Evolutionary conservation across 208 protist genomes (phyloP).

Genomic region (Herpetomonas tarakana): DNA sequence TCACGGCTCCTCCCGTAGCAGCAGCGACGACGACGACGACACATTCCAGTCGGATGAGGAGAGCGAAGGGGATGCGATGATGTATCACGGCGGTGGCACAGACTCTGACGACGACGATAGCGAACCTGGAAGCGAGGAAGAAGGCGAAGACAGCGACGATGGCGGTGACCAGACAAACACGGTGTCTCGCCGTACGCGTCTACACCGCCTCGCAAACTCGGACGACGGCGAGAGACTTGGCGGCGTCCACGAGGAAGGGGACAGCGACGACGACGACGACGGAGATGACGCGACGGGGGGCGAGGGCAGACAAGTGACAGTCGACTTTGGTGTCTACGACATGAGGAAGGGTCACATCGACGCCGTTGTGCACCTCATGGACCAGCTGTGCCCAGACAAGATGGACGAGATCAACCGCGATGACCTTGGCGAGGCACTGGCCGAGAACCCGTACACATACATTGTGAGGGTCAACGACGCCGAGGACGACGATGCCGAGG

Average conservation of each 20-base stretch:
- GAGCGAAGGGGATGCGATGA: conserved; percentile 11
- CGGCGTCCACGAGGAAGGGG: conserved; percentile 12
- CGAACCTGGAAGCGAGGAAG: not conserved
- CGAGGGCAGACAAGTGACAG: conserved; percentile 45
- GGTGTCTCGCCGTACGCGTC: not conserved
- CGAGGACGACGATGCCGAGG: conserved; percentile 30
- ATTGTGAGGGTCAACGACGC: conserved; percentile 66
- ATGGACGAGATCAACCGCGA: conserved; percentile 89
- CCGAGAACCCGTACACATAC: conserved; percentile 65
- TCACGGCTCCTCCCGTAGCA: not conserved
- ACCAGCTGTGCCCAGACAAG: conserved; percentile 78
- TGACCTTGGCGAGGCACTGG: conserved; percentile 49
- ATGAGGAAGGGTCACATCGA: conserved; percentile 66
- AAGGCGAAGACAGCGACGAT: conserved; percentile 10
- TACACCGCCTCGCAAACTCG: not conserved
- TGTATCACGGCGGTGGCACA: not conserved
- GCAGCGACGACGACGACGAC: conserved; percentile 5
- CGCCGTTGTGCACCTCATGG: conserved; percentile 78
- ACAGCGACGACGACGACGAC: conserved; percentile 23
- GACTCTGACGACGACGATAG: conserved; percentile 2
- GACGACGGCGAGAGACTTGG: conserved; percentile 3
- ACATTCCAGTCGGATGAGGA: conserved; percentile 2
- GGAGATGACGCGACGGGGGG: conserved; percentile 19
- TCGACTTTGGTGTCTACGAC: conserved; percentile 90
- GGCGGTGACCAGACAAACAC: conserved; percentile 4